Evolutionary conservation across 352 stramenopile species (phyloP), one percentile per base, ranked within the genome.

Genomic region (Globisporangium lucens): DNA sequence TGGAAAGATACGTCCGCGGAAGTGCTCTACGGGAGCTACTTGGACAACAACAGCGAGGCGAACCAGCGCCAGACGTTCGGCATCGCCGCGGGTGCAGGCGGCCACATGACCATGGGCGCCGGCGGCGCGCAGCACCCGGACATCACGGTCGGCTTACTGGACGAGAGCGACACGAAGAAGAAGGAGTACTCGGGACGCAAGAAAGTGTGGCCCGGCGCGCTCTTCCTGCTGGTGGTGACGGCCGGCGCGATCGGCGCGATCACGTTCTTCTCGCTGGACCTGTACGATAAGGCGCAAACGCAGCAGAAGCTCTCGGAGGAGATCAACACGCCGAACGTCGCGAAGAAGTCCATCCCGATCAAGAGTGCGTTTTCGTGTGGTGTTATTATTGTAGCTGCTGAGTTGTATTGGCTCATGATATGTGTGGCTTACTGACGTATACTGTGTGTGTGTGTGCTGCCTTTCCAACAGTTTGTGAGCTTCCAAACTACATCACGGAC

Each of bases 1-100:
- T 94, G 86, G 86, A 77, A 80, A 60, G 86, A 94, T 73, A 90
- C 80, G 66, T 80, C 71, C 2, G 82, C 85, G 36, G 86, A 89
- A 56, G 81, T 91, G 66, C 79, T 83, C 59, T 93, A 91, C 64
- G 85, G 85, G 30, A 85, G 75, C 61, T 93, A 93, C 70, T 63
- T 93, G 53, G 81, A 85, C 59, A 76, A 73, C 53, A 55, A 64
- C 13, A 66, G 43, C 20, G 75, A 79, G 24, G 73, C 81, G 66
- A 59, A 65, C 43, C 65, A 66, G 15, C 73, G 61, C 24, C 41
- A 49, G 41, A 77, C 70, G 38, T 63, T 68, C 53, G 51, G 41
- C 41, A 24, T 30, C 29, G 30, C 52, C 27, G 29, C 30, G 7
- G 52, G 52, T 6, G 55, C 29, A 3, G 53, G 55, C 35, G 35